These are phyloP conservation scores for Gaeumannomyces tritici DNA, from an alignment of 2,329 filamentous ascomycete species.

Conservation along the genomic window DNA sequence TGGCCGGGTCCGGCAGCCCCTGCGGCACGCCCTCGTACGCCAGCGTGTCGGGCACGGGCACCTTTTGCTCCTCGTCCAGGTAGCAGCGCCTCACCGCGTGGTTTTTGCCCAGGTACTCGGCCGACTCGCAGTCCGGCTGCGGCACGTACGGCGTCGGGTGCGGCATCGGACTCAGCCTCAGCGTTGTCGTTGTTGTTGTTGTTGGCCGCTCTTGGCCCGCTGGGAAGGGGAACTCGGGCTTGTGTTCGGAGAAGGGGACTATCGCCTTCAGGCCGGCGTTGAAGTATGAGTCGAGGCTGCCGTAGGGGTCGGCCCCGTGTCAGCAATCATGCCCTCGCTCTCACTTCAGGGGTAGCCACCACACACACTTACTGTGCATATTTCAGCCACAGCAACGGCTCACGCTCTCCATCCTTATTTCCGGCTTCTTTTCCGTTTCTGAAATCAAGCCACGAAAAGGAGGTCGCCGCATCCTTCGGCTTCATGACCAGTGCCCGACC, in stretches of 20 bases:
- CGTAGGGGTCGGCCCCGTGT: neutral
- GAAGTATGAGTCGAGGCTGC: slow-evolving; percentile 67
- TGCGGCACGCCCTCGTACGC: slow-evolving; percentile 43
- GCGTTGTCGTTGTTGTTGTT: slow-evolving; percentile 21
- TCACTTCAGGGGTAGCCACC: too few relatives aligned
- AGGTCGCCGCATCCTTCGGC: slow-evolving; percentile 9
- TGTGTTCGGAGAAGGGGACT: slow-evolving; percentile 51
- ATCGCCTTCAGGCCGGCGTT: slow-evolving; percentile 65
- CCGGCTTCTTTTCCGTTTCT: too few relatives aligned
- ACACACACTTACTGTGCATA: slow-evolving; percentile 31
- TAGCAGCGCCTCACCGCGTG: slow-evolving; percentile 51
- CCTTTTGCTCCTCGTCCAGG: slow-evolving; percentile 47
- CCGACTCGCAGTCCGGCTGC: slow-evolving; percentile 54
- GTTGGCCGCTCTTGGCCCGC: slow-evolving; percentile 21
- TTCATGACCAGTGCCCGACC: slow-evolving; percentile 29
- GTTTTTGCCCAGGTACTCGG: slow-evolving; percentile 43
- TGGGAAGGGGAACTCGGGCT: slow-evolving; percentile 61
- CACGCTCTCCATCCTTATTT: slow-evolving; percentile 14
- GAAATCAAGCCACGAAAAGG: slow-evolving; percentile 5
- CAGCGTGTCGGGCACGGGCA: slow-evolving; percentile 52
- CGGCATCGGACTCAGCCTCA: slow-evolving; percentile 27
- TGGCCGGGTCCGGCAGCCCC: slow-evolving; percentile 66
- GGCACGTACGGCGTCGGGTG: slow-evolving; percentile 51
- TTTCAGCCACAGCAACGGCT: slow-evolving; percentile 25
- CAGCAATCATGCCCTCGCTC: neutral